phyloP scores from a whole-genome alignment of 129 eudicot genomes.

The Pseudognaphalium luteoalbum region DNA sequence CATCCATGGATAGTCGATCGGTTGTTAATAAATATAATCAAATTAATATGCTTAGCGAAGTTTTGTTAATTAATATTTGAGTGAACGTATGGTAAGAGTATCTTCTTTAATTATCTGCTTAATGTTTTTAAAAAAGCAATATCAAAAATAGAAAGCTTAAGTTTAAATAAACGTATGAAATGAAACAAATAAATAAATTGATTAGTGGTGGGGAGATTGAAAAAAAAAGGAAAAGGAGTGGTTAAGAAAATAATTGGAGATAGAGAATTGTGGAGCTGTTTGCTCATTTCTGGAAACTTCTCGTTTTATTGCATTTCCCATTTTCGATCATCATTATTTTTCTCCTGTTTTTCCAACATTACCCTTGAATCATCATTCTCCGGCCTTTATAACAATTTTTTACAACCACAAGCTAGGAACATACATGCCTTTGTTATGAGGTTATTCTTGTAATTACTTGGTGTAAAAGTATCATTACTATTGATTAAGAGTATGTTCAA shows the following conservation, averaged over 20 bases:
- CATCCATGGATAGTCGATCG: too few species aligned
- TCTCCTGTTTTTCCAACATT: slow-evolving; percentile 24
- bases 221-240: not conserved
- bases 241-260: slow-evolving; percentile 26
- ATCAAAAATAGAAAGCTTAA: not conserved
- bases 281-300: slow-evolving; percentile 70
- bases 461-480: too few species aligned
- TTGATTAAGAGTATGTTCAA: too few species aligned
- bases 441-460: not conserved
- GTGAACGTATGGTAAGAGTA: not conserved
- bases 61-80: too few species aligned
- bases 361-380: slow-evolving; percentile 32
- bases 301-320: slow-evolving; percentile 57
- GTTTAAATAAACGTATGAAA: not conserved
- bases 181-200: too few species aligned
- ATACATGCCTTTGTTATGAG: slow-evolving; percentile 12
- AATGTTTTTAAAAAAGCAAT: too few species aligned
- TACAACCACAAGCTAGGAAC: slow-evolving; percentile 37
- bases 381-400: slow-evolving; percentile 1
- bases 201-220: too few species aligned
- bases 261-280: slow-evolving; percentile 42
- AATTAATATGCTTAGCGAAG: too few species aligned
- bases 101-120: not conserved
- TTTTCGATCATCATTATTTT: slow-evolving; percentile 45
- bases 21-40: too few species aligned